Conservation (phyloP, 768 basidiomycete species). For the Chalciporus chontae region DNA sequence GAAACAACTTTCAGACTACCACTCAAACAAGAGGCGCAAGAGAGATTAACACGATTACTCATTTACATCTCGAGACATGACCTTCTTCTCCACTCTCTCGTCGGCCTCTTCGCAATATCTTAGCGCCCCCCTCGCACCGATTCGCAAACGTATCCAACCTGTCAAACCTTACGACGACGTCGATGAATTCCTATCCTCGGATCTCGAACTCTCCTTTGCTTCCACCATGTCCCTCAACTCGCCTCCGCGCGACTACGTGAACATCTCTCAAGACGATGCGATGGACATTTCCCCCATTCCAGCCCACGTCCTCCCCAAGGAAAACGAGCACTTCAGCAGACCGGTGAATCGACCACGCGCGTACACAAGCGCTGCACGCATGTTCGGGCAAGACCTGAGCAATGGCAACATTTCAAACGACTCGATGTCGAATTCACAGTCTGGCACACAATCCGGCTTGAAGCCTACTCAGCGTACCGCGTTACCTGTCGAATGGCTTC, state of each 20-base stretch:
- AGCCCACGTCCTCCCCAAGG: conserved; percentile 25
- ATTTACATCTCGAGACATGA: conserved; percentile 43
- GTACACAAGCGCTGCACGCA: conserved; percentile 58
- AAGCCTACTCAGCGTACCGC: conserved; percentile 62
- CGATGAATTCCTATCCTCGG: conserved; percentile 69
- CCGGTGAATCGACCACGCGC: conserved; percentile 54
- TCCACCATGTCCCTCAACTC: conserved; percentile 80
- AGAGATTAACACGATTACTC: conserved; percentile 30
- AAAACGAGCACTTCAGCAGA: conserved; percentile 29
- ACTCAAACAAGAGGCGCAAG: conserved; percentile 46
- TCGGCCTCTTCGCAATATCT: conserved; percentile 44
- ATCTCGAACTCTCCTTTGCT: conserved; percentile 79
- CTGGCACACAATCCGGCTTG: conserved; percentile 36
- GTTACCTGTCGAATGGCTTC: conserved; percentile 61
- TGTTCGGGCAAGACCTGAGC: conserved; percentile 74
- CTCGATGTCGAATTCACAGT: conserved; percentile 24
- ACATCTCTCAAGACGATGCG: conserved; percentile 49
- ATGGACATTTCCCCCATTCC: conserved; percentile 84
- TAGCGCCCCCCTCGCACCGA: conserved; percentile 36
- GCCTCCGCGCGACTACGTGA: conserved; percentile 48
- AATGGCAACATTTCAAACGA: conserved; percentile 43
- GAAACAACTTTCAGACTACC: conserved; percentile 39
- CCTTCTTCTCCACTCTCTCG: conserved; percentile 45
- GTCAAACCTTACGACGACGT: conserved; percentile 46
- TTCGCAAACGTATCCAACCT: conserved; percentile 48